Evolutionary conservation across 257 asterid species (phyloP).

Genomic region (Verbena officinalis): DNA sequence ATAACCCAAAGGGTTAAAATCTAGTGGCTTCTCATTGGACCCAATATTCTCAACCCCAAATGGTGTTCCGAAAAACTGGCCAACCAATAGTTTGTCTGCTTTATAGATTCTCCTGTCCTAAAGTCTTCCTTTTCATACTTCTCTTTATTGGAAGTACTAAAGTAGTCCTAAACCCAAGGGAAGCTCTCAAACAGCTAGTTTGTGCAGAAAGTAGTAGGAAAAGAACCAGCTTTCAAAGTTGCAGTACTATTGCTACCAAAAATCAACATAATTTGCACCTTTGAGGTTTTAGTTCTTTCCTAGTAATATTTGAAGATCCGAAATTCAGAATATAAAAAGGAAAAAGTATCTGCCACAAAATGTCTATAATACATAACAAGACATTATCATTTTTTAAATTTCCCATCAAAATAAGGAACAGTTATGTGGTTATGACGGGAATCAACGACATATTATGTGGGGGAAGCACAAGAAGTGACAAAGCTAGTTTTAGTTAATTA

Average conservation of each 20-base stretch:
- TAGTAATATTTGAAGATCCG: not conserved
- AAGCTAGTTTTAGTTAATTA: too few species aligned
- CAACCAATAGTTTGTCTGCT: not conserved
- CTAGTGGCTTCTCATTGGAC: not conserved
- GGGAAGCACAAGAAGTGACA: too few species aligned
- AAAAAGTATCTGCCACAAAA: too few species aligned
- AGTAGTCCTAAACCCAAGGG: constrained; percentile 1
- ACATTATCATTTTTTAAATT: too few species aligned
- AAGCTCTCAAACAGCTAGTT: constrained; percentile 20
- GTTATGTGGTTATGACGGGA: not conserved
- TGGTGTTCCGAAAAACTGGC: constrained; percentile 4
- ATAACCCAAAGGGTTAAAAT: not conserved
- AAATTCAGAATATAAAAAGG: too few species aligned
- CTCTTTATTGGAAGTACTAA: not conserved
- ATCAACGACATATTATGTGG: not conserved
- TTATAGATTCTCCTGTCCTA: constrained; percentile 20
- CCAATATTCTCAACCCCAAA: not conserved
- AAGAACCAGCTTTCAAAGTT: constrained; percentile 10
- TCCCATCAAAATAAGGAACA: not conserved
- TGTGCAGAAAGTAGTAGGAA: not conserved
- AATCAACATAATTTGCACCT: too few species aligned
- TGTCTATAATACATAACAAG: too few species aligned
- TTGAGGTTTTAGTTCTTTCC: not conserved
- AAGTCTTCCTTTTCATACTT: not conserved
- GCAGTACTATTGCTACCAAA: not conserved